Percentiles rank a stretch among this genome's conserved stretches.
phyloP scores from a whole-genome alignment of 495 filamentous ascomycete species.

The Pyrenula aspistea region DNA sequence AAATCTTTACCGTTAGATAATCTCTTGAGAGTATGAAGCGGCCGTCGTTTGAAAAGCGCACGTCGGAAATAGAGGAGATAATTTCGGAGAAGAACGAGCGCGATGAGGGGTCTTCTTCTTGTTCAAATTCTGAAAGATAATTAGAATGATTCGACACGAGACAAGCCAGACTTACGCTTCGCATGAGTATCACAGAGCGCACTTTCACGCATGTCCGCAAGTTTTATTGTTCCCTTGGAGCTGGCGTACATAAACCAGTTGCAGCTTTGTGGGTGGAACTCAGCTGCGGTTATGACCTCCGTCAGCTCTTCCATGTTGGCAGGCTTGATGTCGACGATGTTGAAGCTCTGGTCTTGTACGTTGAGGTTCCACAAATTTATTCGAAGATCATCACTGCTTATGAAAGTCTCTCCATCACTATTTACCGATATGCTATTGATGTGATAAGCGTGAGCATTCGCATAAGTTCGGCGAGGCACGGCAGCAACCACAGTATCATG shows the following conservation, averaged over 20 bases:
- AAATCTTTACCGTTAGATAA: slow-evolving; percentile 98
- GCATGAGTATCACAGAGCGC: slow-evolving; percentile 91
- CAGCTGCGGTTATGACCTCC: slow-evolving; percentile 95
- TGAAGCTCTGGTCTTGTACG: slow-evolving; percentile 99
- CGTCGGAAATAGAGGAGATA: slow-evolving; percentile 97
- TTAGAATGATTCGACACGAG: not conserved
- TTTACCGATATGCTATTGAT: slow-evolving; percentile 99
- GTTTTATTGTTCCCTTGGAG: slow-evolving; percentile 97
- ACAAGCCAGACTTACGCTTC: slow-evolving; percentile 56
- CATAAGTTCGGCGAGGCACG: slow-evolving; percentile 88
- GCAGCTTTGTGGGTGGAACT: slow-evolving; percentile 94
- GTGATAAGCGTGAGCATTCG: slow-evolving; percentile 97
- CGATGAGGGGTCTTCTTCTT: slow-evolving; percentile 98
- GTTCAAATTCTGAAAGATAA: slow-evolving; percentile 69
- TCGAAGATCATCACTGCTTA: slow-evolving; percentile 92
- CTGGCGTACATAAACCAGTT: slow-evolving; percentile 99
- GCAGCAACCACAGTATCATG: slow-evolving; percentile 98
- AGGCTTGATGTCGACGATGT: slow-evolving; percentile 99
- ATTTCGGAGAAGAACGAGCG: slow-evolving; percentile 99
- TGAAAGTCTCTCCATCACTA: slow-evolving; percentile 98
- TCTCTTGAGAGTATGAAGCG: slow-evolving; percentile 95
- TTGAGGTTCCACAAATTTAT: slow-evolving; percentile 99
- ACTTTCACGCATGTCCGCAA: slow-evolving; percentile 95
- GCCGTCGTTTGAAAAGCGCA: slow-evolving; percentile 92
- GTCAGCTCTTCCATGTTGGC: slow-evolving; percentile 99